These are phyloP conservation scores for Rhodotorula paludigena DNA, from an alignment of 768 basidiomycete species.

Conservation along the genomic window DNA sequence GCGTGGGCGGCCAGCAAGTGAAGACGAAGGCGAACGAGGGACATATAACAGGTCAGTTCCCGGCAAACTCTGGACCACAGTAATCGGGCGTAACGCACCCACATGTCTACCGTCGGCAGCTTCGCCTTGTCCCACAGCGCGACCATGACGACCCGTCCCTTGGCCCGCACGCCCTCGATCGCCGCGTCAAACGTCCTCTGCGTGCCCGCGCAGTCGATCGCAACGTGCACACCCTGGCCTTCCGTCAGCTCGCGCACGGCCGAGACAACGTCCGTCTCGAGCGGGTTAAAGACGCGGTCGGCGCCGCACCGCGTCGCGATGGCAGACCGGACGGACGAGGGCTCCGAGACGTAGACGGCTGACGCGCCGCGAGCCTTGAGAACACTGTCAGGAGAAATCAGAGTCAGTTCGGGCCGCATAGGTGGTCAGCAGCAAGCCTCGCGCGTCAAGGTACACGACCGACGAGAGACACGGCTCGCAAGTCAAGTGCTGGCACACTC, in stretches of 20 bases:
- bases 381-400: constrained; percentile 47
- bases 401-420: background rate
- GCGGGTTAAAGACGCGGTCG: constrained; percentile 49
- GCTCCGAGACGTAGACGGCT: constrained; percentile 51
- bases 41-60: background rate
- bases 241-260: constrained; percentile 41
- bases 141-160: constrained; percentile 51
- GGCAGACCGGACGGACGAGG: constrained; percentile 48
- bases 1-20: too few species aligned
- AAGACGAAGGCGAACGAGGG: background rate
- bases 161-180: constrained; percentile 48
- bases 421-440: too few species aligned
- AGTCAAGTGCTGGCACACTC: background rate
- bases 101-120: constrained; percentile 47
- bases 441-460: too few species aligned
- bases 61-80: background rate
- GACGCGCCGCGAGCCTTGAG: constrained; percentile 46
- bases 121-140: constrained; percentile 51
- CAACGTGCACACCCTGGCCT: constrained; percentile 52
- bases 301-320: constrained; percentile 51
- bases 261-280: constrained; percentile 43
- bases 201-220: constrained; percentile 54
- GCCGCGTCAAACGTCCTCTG: constrained; percentile 51
- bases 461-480: too few species aligned
- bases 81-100: background rate